Percentiles rank a stretch among this genome's conserved stretches.
Conservation (phyloP, 177 flowering plant species). For the Tripterygium wilfordii region DNA sequence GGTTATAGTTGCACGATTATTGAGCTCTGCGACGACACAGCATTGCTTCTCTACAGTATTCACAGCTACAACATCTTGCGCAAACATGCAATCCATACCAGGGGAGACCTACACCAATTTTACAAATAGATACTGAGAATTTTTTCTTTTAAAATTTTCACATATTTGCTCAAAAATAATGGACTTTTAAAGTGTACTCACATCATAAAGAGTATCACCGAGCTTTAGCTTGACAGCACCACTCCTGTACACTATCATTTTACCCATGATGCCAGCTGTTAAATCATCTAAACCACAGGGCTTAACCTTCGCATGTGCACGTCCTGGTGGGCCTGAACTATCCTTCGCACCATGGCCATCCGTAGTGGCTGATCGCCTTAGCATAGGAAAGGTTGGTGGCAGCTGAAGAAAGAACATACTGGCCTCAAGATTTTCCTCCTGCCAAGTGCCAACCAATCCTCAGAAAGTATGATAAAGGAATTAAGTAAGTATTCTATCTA, state of each 20-base stretch:
- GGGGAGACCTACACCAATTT: constrained; percentile 46
- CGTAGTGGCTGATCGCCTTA: constrained; percentile 17
- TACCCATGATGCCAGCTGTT: constrained; percentile 60
- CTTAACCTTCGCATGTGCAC: constrained; percentile 8
- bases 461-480: not conserved
- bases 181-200: too few relatives aligned
- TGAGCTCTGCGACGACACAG: constrained; percentile 49
- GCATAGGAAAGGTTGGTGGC: constrained; percentile 40
- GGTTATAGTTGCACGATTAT: constrained; percentile 45
- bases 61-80: constrained; percentile 55
- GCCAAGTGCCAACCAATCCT: constrained; percentile 12
- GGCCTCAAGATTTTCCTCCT: constrained; percentile 42
- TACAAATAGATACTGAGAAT: too few relatives aligned
- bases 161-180: too few relatives aligned
- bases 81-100: constrained; percentile 49
- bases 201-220: constrained; percentile 57
- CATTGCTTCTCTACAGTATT: constrained; percentile 43
- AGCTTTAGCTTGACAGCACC: constrained; percentile 66
- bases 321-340: constrained; percentile 13
- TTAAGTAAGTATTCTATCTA: too few relatives aligned
- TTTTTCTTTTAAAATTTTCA: too few relatives aligned
- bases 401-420: constrained; percentile 46
- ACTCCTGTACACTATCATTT: constrained; percentile 55
- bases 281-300: constrained; percentile 26
- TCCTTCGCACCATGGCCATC: constrained; percentile 10